A percentile compares a stretch with the other conserved stretches of the same genome.
Conservation (phyloP, 1,284 basidiomycete genomes). For the Ustilago bromivora region DNA sequence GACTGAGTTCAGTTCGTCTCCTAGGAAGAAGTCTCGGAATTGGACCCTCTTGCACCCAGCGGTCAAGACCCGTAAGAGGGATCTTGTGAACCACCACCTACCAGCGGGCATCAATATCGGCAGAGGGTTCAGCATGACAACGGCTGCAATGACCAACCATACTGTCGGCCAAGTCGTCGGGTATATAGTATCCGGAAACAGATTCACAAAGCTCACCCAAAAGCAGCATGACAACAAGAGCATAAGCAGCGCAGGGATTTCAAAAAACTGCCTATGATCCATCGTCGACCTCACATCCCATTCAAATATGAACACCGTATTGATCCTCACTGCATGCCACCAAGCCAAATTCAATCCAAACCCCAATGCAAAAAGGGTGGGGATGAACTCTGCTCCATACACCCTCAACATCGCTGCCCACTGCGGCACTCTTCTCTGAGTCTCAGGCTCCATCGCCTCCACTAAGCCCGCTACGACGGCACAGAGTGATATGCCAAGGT, state of each 20-base stretch:
- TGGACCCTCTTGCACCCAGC: conserved; percentile 75
- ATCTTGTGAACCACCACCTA: conserved; percentile 83
- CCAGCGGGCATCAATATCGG: conserved; percentile 77
- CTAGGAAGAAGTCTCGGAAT: conserved; percentile 69
- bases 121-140: conserved; percentile 82
- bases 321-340: conserved; percentile 83
- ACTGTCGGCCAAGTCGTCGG: conserved; percentile 80
- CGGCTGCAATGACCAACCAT: conserved; percentile 79
- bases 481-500: conserved; percentile 83
- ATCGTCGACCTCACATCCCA: conserved; percentile 79
- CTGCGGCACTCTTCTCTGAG: conserved; percentile 76
- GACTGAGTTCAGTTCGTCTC: conserved; percentile 69
- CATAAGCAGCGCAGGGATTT: conserved; percentile 84
- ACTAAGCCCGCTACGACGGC: conserved; percentile 79
- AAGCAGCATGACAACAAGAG: conserved; percentile 83
- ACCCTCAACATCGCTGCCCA: conserved; percentile 82
- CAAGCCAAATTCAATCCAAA: conserved; percentile 82
- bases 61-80: conserved; percentile 74
- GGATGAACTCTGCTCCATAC: conserved; percentile 83
- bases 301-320: conserved; percentile 88
- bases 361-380: conserved; percentile 81
- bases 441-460: conserved; percentile 76
- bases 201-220: conserved; percentile 81
- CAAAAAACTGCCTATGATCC: conserved; percentile 83
- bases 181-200: conserved; percentile 60